Conservation (phyloP, 106 monocot species). For the Chionographis japonica region DNA sequence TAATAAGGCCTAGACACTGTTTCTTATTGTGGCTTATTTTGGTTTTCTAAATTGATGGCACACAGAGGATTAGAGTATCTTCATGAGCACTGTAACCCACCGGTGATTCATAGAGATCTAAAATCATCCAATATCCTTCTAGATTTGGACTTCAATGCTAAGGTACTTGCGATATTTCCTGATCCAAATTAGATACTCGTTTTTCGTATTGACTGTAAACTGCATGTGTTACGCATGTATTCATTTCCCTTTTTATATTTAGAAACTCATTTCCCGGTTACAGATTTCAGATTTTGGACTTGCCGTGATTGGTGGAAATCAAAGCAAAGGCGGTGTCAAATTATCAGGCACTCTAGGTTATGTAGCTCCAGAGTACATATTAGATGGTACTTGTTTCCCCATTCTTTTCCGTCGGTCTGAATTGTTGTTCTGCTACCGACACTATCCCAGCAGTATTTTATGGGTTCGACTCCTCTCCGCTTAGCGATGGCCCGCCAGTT, state of each 20-base stretch:
- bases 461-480: too few species aligned
- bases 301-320: conserved; percentile 51
- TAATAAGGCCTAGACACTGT: background rate
- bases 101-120: conserved; percentile 88
- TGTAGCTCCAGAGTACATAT: conserved; percentile 83
- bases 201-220: background rate
- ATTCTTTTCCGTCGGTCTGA: background rate
- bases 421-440: too few species aligned
- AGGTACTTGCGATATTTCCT: conserved; percentile 32
- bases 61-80: conserved; percentile 91
- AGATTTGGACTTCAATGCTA: conserved; percentile 78
- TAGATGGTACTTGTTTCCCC: conserved; percentile 53
- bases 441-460: too few species aligned
- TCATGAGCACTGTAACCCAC: conserved; percentile 74
- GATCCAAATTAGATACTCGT: background rate
- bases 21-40: conserved; percentile 7
- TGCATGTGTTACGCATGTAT: background rate
- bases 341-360: conserved; percentile 71
- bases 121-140: conserved; percentile 97
- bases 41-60: conserved; percentile 5
- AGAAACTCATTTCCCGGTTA: background rate
- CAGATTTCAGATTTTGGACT: conserved; percentile 95
- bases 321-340: conserved; percentile 47
- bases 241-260: background rate
- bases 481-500: too few species aligned